Evolutionary conservation across 2,329 filamentous ascomycete genomes (phyloP).

Genomic region (Beauveria scarabaeidicola): DNA sequence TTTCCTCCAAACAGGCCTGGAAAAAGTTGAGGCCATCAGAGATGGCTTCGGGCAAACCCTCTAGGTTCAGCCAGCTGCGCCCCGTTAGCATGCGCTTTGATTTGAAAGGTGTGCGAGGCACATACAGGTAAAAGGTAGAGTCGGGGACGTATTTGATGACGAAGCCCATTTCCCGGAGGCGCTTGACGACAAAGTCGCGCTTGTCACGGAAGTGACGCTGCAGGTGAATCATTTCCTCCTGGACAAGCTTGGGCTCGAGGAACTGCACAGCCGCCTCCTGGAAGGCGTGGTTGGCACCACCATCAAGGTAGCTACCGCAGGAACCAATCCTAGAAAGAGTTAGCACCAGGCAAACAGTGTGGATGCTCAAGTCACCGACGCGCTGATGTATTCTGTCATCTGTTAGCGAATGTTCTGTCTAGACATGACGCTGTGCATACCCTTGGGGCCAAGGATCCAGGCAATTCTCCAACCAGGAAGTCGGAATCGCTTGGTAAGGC

Average conservation of each 20-base stretch:
- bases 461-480: slow-evolving; percentile 94
- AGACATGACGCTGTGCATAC: slow-evolving; percentile 19
- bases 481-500: slow-evolving; percentile 92
- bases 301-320: slow-evolving; percentile 89
- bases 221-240: slow-evolving; percentile 78
- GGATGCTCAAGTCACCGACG: slow-evolving; percentile 34
- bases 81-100: slow-evolving; percentile 4
- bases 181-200: slow-evolving; percentile 79
- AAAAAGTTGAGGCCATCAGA: slow-evolving; percentile 95
- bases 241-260: slow-evolving; percentile 78
- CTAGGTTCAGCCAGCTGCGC: slow-evolving; percentile 48
- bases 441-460: slow-evolving; percentile 89
- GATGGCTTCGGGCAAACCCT: slow-evolving; percentile 67
- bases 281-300: slow-evolving; percentile 90
- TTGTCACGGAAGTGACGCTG: slow-evolving; percentile 86
- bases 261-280: slow-evolving; percentile 88
- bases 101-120: background rate
- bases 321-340: slow-evolving; percentile 58
- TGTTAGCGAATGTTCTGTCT: background rate
- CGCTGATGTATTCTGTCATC: slow-evolving; percentile 71
- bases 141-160: slow-evolving; percentile 75
- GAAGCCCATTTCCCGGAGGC: slow-evolving; percentile 81
- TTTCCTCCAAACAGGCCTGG: slow-evolving; percentile 84
- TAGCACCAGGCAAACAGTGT: slow-evolving; percentile 6
- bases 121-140: slow-evolving; percentile 87